Evolutionary conservation across 23 red algal species (phyloP).

Genomic region (Pyropia haitanensis): DNA sequence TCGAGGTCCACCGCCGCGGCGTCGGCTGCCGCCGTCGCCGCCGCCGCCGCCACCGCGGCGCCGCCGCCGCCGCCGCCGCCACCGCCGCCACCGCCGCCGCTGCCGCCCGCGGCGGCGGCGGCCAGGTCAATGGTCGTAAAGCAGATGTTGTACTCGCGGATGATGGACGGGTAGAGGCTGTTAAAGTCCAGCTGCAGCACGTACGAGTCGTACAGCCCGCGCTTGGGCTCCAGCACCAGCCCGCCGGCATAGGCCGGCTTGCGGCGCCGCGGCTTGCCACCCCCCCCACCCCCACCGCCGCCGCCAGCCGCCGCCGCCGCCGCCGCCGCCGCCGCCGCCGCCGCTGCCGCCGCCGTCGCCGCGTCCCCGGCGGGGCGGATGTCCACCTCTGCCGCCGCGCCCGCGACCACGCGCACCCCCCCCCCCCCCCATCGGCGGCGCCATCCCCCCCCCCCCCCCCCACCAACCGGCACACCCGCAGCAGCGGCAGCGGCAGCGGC

Average conservation of each 20-base stretch:
- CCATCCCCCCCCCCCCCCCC: not conserved
- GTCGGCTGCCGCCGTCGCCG: no score
- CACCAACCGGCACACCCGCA: not conserved
- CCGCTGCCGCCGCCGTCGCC: not conserved
- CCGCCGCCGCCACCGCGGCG: no score
- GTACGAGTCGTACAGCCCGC: slow-evolving; percentile 81
- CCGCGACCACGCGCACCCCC: not conserved
- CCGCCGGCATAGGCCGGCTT: slow-evolving; percentile 93
- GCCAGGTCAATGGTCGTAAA: slow-evolving; percentile 76
- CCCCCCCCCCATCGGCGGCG: not conserved
- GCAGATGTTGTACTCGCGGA: slow-evolving; percentile 98
- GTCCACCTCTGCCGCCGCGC: not conserved
- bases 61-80: not conserved
- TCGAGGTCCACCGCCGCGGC: not conserved
- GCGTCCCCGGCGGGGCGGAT: not conserved
- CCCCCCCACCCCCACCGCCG: not conserved
- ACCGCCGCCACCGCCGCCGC: not conserved
- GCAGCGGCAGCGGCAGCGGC: no score
- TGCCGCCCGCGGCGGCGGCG: not conserved
- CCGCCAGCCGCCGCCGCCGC: not conserved
- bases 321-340: not conserved
- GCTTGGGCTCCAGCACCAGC: slow-evolving; percentile 84
- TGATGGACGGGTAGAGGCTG: slow-evolving; percentile 97
- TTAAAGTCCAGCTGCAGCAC: slow-evolving; percentile 97
- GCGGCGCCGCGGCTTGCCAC: slow-evolving; percentile 30